Conservation (phyloP, 2,329 filamentous ascomycete genomes). For the Colletotrichum liriopes region DNA sequence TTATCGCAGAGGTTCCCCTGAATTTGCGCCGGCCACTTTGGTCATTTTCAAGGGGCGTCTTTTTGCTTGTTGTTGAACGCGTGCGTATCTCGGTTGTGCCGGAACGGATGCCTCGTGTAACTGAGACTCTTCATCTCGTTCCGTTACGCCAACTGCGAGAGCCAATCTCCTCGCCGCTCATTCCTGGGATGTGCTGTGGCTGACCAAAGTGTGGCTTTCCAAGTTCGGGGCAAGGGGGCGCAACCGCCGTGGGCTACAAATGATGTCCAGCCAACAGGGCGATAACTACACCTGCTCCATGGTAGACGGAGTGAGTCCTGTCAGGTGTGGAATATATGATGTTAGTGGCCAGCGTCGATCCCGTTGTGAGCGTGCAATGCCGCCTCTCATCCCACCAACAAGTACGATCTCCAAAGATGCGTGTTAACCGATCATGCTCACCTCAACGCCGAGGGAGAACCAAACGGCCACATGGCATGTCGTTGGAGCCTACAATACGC, state of each 20-base stretch:
- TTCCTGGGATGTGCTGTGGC: not conserved
- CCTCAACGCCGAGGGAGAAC: not conserved
- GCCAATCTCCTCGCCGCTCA: not conserved
- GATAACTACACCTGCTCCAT: no score
- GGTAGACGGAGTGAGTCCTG: no score
- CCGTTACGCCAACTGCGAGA: not conserved
- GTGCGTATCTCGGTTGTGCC: not conserved
- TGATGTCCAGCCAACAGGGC: no score
- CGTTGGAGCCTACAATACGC: not conserved
- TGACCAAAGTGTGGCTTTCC: slow-evolving; percentile 3
- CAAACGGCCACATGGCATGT: not conserved
- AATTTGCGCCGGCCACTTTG: not conserved
- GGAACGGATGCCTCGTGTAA: not conserved
- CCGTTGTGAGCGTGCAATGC: not conserved
- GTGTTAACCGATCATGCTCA: not conserved
- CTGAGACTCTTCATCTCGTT: not conserved
- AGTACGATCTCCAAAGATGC: not conserved
- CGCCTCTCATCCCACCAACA: not conserved
- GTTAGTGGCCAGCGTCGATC: no score
- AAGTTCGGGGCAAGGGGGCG: not conserved
- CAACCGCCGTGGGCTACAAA: no score
- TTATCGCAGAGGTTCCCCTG: not conserved
- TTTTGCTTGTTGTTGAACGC: not conserved
- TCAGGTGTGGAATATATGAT: no score
- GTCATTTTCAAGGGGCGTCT: no score